A percentile compares a stretch with the other conserved stretches of the same genome.
Conservation (phyloP, 2,329 filamentous ascomycete species). For the Escovopsis weberi region DNA sequence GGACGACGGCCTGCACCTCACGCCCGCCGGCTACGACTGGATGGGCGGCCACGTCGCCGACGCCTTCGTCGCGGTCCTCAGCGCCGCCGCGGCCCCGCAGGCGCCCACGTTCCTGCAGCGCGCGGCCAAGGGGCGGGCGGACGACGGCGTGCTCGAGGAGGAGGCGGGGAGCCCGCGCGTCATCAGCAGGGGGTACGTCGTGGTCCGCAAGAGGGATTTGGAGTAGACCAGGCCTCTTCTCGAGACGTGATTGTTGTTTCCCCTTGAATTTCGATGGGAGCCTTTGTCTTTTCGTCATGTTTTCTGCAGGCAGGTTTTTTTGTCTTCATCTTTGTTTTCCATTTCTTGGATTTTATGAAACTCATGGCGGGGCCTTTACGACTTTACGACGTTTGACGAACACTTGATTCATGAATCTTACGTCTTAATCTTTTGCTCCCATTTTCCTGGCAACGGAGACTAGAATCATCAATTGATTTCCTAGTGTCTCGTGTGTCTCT, state of each 20-base stretch:
- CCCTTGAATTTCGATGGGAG: too few relatives aligned
- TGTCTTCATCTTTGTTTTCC: neutral
- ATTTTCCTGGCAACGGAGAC: too few relatives aligned
- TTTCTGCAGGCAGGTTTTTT: neutral
- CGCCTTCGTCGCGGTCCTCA: slow-evolving; percentile 33
- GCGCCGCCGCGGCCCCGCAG: slow-evolving; percentile 12
- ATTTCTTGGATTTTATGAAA: neutral
- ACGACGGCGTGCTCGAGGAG: slow-evolving; percentile 31
- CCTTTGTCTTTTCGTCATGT: too few relatives aligned
- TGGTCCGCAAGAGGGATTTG: slow-evolving; percentile 37
- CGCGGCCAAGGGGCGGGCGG: slow-evolving; percentile 21
- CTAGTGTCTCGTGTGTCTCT: too few relatives aligned
- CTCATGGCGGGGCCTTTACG: neutral
- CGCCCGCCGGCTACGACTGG: slow-evolving; percentile 42
- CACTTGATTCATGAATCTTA: neutral
- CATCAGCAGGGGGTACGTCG: slow-evolving; percentile 37
- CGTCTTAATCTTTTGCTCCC: neutral
- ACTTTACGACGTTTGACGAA: neutral
- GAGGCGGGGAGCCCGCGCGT: slow-evolving; percentile 31
- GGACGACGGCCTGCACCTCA: slow-evolving; percentile 48
- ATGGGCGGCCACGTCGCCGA: slow-evolving; percentile 45
- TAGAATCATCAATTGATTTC: too few relatives aligned
- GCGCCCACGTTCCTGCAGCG: slow-evolving; percentile 11
- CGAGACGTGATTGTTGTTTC: too few relatives aligned
- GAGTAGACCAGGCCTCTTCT: slow-evolving; percentile 17